These are phyloP conservation scores for Conringia planisiliqua DNA, from an alignment of 345 rosid species.

Conservation along the genomic window DNA sequence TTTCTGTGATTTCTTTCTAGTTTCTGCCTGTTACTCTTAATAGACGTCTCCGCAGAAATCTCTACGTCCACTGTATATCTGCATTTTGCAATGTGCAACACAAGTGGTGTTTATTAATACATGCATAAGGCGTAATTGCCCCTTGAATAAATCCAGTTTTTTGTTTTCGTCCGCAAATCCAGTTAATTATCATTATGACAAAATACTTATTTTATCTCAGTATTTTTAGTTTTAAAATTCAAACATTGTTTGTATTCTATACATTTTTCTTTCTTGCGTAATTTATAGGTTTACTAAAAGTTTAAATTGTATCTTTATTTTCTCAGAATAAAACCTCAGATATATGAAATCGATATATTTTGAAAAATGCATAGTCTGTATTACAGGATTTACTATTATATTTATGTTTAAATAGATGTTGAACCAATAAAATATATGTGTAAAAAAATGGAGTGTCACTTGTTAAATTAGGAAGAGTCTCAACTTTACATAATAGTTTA, in stretches of 20 bases:
- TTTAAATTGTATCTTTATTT: neutral
- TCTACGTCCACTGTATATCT: conserved; percentile 5
- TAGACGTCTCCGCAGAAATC: conserved; percentile 1
- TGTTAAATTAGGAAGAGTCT: no score
- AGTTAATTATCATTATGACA: no score
- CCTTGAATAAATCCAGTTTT: neutral
- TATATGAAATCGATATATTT: neutral
- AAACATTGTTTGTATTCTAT: neutral
- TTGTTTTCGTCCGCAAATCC: no score
- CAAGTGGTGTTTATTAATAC: conserved; percentile 10
- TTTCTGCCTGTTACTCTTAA: neutral
- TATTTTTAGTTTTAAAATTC: neutral
- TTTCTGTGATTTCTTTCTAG: neutral
- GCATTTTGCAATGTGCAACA: conserved; percentile 11
- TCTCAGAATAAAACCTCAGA: neutral
- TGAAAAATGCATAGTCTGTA: no score
- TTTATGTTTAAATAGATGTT: no score
- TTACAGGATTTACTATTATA: no score
- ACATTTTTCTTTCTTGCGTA: no score
- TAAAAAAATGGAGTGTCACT: no score
- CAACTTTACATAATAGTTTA: no score
- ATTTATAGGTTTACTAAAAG: no score
- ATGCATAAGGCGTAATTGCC: neutral
- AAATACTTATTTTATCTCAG: no score
- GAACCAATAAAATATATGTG: no score